Conservation (phyloP, 495 filamentous ascomycete species). For the Aspergillus asperescens region DNA sequence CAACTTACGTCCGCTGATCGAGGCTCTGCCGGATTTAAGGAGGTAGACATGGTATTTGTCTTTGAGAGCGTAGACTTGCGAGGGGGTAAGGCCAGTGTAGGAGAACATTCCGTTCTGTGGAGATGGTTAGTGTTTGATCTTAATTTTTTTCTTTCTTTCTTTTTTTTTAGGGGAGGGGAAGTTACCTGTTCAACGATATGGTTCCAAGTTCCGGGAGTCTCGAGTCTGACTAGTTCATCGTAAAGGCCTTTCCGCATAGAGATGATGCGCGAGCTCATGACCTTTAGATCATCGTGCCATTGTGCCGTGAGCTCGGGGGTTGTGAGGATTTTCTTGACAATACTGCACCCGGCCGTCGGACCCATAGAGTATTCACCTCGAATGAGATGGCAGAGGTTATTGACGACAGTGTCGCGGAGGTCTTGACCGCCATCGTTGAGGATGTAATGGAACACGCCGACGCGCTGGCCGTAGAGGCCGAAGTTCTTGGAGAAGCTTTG, state of each 20-base stretch:
- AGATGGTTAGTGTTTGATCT: slow-evolving; percentile 5
- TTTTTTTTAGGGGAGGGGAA: background rate
- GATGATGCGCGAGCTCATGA: slow-evolving; percentile 50
- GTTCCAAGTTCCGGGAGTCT: slow-evolving; percentile 48
- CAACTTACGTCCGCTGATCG: slow-evolving; percentile 45
- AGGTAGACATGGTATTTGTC: slow-evolving; percentile 48
- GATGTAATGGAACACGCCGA: slow-evolving; percentile 47
- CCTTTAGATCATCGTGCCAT: slow-evolving; percentile 45
- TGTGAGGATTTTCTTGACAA: slow-evolving; percentile 46
- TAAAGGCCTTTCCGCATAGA: slow-evolving; percentile 44
- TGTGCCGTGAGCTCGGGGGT: slow-evolving; percentile 36
- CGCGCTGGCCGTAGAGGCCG: slow-evolving; percentile 50
- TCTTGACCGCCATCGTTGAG: slow-evolving; percentile 27
- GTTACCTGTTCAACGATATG: slow-evolving; percentile 45
- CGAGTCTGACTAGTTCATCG: slow-evolving; percentile 36
- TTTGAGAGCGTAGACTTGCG: slow-evolving; percentile 42
- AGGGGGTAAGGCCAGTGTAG: slow-evolving; percentile 43
- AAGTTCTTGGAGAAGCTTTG: slow-evolving; percentile 55
- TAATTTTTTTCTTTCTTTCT: too few species aligned
- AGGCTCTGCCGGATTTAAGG: slow-evolving; percentile 44
- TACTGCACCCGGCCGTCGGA: slow-evolving; percentile 44
- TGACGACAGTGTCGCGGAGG: slow-evolving; percentile 35
- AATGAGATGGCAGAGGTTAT: slow-evolving; percentile 43
- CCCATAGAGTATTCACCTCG: slow-evolving; percentile 48
- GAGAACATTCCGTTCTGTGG: slow-evolving; percentile 51